Conservation (phyloP, 2,329 filamentous ascomycete genomes). For the Fusarium newnesense region DNA sequence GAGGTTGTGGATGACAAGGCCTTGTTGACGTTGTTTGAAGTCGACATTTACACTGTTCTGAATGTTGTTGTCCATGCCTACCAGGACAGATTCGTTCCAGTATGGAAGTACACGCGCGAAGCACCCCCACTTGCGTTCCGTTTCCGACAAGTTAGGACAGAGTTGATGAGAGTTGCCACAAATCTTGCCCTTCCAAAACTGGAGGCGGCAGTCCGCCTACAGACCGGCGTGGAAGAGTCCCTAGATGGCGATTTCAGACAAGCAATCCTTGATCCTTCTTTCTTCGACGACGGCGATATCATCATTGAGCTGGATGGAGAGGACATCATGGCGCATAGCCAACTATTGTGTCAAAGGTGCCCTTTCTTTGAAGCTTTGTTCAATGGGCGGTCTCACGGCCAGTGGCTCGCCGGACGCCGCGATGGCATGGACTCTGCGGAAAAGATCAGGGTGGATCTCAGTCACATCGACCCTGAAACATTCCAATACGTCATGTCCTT, state of each 20-base stretch:
- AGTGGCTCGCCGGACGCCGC: constrained; percentile 82
- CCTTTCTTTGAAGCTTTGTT: constrained; percentile 94
- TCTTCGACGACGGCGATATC: constrained; percentile 83
- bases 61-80: constrained; percentile 86
- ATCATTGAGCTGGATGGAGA: constrained; percentile 80
- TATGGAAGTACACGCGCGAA: constrained; percentile 83
- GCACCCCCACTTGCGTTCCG: constrained; percentile 73
- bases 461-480: constrained; percentile 77
- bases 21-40: constrained; percentile 70
- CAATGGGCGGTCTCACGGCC: constrained; percentile 83
- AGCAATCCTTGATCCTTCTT: constrained; percentile 74
- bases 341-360: constrained; percentile 82
- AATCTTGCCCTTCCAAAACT: constrained; percentile 76
- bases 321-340: constrained; percentile 79
- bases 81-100: constrained; percentile 80
- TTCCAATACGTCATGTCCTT: constrained; percentile 84
- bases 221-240: constrained; percentile 71
- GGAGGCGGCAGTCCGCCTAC: constrained; percentile 80
- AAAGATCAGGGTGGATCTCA: constrained; percentile 79
- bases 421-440: constrained; percentile 50
- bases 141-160: constrained; percentile 82
- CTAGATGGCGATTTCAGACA: constrained; percentile 76
- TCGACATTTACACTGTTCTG: constrained; percentile 82
- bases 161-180: constrained; percentile 87
- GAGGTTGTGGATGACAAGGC: constrained; percentile 59